These are phyloP conservation scores for Vicia sativa DNA, from an alignment of 306 rosid species.

Conservation along the genomic window DNA sequence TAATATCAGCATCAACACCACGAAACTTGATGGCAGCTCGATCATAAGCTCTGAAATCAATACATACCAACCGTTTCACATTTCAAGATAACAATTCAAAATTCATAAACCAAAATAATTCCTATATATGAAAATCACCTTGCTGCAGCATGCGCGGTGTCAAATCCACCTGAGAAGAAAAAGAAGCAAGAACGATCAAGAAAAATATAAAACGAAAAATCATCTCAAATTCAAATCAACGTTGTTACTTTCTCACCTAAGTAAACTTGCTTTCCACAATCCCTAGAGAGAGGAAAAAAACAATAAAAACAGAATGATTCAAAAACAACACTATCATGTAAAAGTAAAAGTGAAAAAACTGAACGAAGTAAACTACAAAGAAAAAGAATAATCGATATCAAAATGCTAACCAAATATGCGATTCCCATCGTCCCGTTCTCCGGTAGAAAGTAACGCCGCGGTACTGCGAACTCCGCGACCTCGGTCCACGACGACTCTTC, in stretches of 20 bases:
- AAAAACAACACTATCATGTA: slow-evolving; percentile 5
- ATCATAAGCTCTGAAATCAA: slow-evolving; percentile 74
- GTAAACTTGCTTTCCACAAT: slow-evolving; percentile 92
- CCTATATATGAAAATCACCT: slow-evolving; percentile 47
- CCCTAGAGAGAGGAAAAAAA: slow-evolving; percentile 53
- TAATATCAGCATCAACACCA: slow-evolving; percentile 87
- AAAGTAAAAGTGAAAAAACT: not conserved
- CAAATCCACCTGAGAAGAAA: slow-evolving; percentile 73
- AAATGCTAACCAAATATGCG: slow-evolving; percentile 80
- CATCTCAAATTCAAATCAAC: not conserved
- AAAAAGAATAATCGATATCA: slow-evolving; percentile 25
- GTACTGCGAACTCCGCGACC: slow-evolving; percentile 93
- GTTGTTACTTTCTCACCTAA: slow-evolving; percentile 59
- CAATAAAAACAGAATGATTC: not conserved
- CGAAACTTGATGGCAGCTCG: slow-evolving; percentile 97
- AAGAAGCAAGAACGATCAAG: slow-evolving; percentile 14
- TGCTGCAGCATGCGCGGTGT: slow-evolving; percentile 92
- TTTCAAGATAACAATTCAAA: not conserved
- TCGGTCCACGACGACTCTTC: slow-evolving; percentile 90
- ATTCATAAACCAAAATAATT: not conserved
- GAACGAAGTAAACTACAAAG: slow-evolving; percentile 6
- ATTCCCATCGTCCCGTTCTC: slow-evolving; percentile 96
- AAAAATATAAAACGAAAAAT: slow-evolving; percentile 3
- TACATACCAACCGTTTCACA: not conserved
- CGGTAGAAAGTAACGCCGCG: slow-evolving; percentile 93